Base-by-base conservation (phyloP, 108 stramenopile genomes). In the Heterococcus sp. region DNA sequence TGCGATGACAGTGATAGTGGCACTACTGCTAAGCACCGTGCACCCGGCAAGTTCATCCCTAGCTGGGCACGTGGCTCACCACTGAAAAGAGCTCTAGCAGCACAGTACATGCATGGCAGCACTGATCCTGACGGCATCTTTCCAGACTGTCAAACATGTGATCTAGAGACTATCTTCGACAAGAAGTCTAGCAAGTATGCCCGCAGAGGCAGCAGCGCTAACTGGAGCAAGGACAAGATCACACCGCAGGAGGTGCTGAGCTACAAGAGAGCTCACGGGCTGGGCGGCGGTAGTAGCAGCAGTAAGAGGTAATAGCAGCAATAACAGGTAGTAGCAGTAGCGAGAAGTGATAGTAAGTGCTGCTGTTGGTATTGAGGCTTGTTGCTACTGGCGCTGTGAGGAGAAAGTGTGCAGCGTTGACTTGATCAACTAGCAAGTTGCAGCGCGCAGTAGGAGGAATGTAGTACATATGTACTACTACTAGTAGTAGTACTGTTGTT, bases 81-180 rank as follows among this genome's bases (percentile, higher is more conserved):
- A 0, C 72, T 81, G 79, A 35, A 63, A 39, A 11, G 46, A 8
- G 79, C 79, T 3, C 58, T 81, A 38, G 46, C 14, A 39, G 38
- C 30, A 37, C 79, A 81, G 72, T 81, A 81, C 65, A 21, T 21
- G 46, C 46, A 21, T 21, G 21, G 14, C 14, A 14, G 68, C 33
- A 3, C 38, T 0, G 83, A 84, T 32, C 83, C 83, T 1, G 83
- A 84, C 83, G 46, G 70, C 27, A 84, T 84, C 11, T 84, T 84
- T 71, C 74, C 73, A 31, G 69, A 71, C 28, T 8, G 37, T 35
- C 34, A 69, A 37, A 69, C 65, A 2, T 84, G 83, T 3, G 69
- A 84, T 33, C 58, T 84, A 14, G 75, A 76, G 63, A 68, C 67
- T 1, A 76, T 76, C 21, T 84, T 84, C 66, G 32, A 46, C 35